Evolutionary conservation across 345 rosid genomes (phyloP).

Genomic region (Triadica sebifera): DNA sequence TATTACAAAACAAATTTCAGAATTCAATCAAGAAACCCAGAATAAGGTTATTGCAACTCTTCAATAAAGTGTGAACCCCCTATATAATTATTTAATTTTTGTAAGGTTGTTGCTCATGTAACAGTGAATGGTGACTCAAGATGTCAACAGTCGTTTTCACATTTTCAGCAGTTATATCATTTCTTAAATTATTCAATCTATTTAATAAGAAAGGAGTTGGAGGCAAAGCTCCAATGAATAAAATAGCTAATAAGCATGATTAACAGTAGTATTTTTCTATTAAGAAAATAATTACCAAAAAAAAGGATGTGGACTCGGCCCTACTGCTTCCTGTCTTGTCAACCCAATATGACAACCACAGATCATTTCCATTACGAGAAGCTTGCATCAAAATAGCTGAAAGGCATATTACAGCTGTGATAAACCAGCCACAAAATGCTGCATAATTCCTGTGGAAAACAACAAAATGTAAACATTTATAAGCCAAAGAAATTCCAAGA

Average conservation of each 20-base stretch:
- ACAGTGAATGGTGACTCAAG: not conserved
- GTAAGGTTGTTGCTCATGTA: not conserved
- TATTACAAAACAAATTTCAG: not conserved
- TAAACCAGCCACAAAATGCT: conserved; percentile 68
- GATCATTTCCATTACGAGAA: conserved; percentile 87
- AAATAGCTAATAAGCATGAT: not conserved
- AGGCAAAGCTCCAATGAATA: not conserved
- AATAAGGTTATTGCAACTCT: not conserved
- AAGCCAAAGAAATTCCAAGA: not conserved
- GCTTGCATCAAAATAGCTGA: conserved; percentile 94
- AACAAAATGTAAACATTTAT: not conserved
- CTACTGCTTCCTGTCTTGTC: conserved; percentile 57
- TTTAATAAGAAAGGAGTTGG: not conserved
- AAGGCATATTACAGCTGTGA: conserved; percentile 54
- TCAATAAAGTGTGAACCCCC: not conserved
- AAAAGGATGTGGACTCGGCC: conserved; percentile 62
- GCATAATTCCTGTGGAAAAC: conserved; percentile 69
- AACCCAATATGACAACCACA: conserved; percentile 94
- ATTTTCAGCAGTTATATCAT: not conserved
- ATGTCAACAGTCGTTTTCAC: not conserved
- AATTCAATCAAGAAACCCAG: not conserved
- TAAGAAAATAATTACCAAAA: conserved; percentile 48
- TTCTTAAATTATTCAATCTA: not conserved
- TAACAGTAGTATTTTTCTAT: not conserved
- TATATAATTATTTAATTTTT: not conserved